Evolutionary conservation across 2,329 filamentous ascomycete genomes (phyloP).

Genomic region (Stagonosporopsis cucurbitacearum): DNA sequence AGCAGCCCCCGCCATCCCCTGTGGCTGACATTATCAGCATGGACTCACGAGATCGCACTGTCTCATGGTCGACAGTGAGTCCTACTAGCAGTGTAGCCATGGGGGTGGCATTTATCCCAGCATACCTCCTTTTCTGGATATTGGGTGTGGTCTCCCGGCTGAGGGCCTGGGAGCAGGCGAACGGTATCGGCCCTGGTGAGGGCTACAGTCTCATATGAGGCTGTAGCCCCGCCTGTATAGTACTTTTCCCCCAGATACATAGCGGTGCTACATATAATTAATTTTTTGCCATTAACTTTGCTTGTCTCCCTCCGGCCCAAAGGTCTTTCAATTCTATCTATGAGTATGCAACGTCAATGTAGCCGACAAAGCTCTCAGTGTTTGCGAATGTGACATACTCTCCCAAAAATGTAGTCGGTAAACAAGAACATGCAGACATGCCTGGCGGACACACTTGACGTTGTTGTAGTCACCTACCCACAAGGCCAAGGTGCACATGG

Average conservation of each 20-base stretch:
- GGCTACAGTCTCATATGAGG: background rate
- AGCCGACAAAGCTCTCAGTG: background rate
- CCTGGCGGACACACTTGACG: background rate
- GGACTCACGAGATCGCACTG: background rate
- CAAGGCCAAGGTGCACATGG: background rate
- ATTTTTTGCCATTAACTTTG: background rate
- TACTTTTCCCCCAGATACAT: no score
- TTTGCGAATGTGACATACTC: background rate
- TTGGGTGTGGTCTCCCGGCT: background rate
- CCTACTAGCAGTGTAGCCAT: background rate
- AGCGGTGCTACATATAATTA: no score
- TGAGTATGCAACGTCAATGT: background rate
- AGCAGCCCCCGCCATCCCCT: background rate
- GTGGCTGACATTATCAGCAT: background rate
- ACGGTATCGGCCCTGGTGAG: conserved; percentile 7
- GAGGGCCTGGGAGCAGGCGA: conserved; percentile 1
- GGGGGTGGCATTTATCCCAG: background rate
- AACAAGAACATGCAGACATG: background rate
- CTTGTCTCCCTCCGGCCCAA: background rate
- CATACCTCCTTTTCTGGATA: background rate
- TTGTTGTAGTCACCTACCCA: background rate
- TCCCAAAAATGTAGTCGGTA: background rate
- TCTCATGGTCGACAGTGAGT: background rate
- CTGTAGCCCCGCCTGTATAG: background rate
- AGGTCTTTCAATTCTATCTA: background rate